phyloP scores from a whole-genome alignment of 768 basidiomycete genomes.

The Panellus pusillus region DNA sequence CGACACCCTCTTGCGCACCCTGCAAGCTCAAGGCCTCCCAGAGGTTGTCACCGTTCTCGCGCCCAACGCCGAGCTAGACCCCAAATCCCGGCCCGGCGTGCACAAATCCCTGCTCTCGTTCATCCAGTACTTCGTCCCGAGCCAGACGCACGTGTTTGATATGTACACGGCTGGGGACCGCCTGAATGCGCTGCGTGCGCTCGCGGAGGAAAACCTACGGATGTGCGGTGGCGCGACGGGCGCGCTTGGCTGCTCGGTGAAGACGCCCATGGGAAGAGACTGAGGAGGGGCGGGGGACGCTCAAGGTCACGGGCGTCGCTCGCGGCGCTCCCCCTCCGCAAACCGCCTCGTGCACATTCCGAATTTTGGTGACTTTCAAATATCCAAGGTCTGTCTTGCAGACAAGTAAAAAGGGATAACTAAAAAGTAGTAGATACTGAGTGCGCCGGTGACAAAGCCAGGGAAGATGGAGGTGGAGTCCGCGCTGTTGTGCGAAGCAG shows the following conservation, averaged over 20 bases:
- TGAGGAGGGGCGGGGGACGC: slow-evolving; percentile 37
- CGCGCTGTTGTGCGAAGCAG: slow-evolving; percentile 61
- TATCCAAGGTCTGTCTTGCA: slow-evolving; percentile 60
- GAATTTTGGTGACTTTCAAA: slow-evolving; percentile 84
- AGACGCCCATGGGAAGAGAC: slow-evolving; percentile 50
- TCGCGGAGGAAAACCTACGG: slow-evolving; percentile 82
- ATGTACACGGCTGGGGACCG: slow-evolving; percentile 62
- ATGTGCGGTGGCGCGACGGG: slow-evolving; percentile 81
- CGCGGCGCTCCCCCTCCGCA: slow-evolving; percentile 73
- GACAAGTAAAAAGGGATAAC: no score
- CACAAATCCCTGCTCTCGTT: slow-evolving; percentile 92
- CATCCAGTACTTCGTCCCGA: slow-evolving; percentile 91
- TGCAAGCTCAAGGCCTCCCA: slow-evolving; percentile 91
- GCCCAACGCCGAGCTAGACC: slow-evolving; percentile 50
- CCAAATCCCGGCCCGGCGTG: slow-evolving; percentile 65
- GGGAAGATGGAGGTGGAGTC: slow-evolving; percentile 71
- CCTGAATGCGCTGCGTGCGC: slow-evolving; percentile 67
- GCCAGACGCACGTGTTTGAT: slow-evolving; percentile 75
- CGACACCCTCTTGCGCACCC: slow-evolving; percentile 80
- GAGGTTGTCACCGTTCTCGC: slow-evolving; percentile 77
- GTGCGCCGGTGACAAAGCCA: slow-evolving; percentile 50
- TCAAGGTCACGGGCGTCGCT: slow-evolving; percentile 82
- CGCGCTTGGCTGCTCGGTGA: slow-evolving; percentile 75
- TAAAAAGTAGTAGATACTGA: slow-evolving; percentile 58
- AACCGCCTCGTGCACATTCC: slow-evolving; percentile 88